Evolutionary conservation across 176 grass and related monocot species (phyloP).

Genomic region (Canna indica): DNA sequence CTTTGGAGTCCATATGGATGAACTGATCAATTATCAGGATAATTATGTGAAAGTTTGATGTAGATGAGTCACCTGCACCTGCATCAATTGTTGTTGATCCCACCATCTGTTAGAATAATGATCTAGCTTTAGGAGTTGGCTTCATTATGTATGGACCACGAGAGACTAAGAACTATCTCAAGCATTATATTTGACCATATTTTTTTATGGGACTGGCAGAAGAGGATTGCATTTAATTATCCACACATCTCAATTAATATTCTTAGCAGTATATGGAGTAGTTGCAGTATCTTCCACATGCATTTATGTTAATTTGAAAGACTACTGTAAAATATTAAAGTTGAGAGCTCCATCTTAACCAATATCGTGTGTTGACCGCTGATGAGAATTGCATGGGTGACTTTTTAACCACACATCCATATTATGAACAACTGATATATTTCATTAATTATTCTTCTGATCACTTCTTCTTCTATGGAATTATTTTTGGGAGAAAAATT

Average conservation of each 20-base stretch:
- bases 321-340: neutral
- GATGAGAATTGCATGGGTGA: neutral
- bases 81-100: neutral
- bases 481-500: too few relatives aligned
- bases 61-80: neutral
- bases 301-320: neutral
- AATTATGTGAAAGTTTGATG: neutral
- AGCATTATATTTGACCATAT: neutral
- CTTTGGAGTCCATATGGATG: neutral
- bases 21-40: too few relatives aligned
- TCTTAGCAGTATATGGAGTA: neutral
- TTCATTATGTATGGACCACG: neutral
- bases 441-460: neutral
- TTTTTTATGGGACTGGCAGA: neutral
- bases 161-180: neutral
- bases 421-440: neutral
- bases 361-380: neutral
- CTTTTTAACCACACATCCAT: neutral
- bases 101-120: neutral
- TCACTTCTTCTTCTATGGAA: neutral
- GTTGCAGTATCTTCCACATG: neutral
- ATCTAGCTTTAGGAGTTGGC: neutral
- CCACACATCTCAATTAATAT: conserved; percentile 1
- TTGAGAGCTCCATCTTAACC: neutral
- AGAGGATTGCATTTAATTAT: neutral